Conservation (phyloP, 148 eudicot genomes). For the Pharnaceum exiguum region DNA sequence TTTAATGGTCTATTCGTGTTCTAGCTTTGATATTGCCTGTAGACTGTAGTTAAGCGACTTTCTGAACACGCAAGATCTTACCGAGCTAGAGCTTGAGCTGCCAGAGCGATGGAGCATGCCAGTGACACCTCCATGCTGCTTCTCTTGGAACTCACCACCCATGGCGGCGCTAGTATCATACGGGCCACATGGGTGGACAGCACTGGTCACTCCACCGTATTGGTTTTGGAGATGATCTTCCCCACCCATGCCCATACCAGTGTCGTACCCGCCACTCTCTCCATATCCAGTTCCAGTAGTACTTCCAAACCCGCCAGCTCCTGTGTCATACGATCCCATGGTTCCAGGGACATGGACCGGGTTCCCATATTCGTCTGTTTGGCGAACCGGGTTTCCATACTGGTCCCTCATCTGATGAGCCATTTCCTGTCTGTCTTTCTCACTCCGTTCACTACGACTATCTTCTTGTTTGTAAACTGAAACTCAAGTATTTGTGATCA, state of each 20-base stretch:
- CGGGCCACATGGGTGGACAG: no score
- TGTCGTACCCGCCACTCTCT: conserved; percentile 1
- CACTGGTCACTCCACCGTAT: no score
- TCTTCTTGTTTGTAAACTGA: background rate
- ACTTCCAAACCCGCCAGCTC: conserved; percentile 6
- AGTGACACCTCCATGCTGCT: conserved; percentile 23
- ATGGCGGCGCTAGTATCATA: no score
- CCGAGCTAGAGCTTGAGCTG: conserved; percentile 75
- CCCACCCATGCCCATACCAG: background rate
- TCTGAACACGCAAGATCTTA: conserved; percentile 19
- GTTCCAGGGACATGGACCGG: conserved; percentile 30
- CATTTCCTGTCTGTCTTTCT: background rate
- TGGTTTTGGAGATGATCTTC: conserved; percentile 14
- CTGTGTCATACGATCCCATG: conserved; percentile 36
- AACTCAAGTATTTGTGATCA: background rate
- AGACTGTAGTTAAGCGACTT: background rate
- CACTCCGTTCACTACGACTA: background rate
- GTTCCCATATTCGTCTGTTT: conserved; percentile 31
- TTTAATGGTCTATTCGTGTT: no score
- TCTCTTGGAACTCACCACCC: no score
- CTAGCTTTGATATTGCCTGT: no score
- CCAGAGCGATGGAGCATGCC: conserved; percentile 66
- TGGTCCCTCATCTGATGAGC: conserved; percentile 25
- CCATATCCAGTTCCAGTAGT: background rate
- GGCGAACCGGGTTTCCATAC: conserved; percentile 34